Conservation (phyloP, 2,329 filamentous ascomycete species). For the Phialophora chinensis region DNA sequence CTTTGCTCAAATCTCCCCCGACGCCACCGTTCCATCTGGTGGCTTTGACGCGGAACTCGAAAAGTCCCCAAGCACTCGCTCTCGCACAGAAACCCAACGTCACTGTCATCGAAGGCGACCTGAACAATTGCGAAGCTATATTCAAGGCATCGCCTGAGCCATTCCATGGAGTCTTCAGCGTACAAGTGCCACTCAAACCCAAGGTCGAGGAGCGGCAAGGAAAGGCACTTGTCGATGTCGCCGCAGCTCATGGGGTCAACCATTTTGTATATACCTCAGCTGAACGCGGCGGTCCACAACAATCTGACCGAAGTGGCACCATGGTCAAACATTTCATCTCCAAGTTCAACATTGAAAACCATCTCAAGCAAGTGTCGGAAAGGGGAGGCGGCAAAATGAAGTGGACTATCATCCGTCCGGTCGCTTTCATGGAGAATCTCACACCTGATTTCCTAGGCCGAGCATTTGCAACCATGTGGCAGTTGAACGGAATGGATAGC, state of each 20-base stretch:
- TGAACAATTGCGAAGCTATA: constrained; percentile 31
- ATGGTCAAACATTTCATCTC: constrained; percentile 41
- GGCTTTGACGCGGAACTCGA: constrained; percentile 37
- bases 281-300: constrained; percentile 46
- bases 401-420: constrained; percentile 41
- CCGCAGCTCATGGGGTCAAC: constrained; percentile 44
- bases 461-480: constrained; percentile 34
- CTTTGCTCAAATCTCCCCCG: constrained; percentile 47
- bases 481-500: constrained; percentile 46
- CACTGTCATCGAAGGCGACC: constrained; percentile 35
- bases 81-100: constrained; percentile 30
- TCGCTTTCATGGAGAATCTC: constrained; percentile 41
- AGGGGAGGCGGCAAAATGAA: constrained; percentile 30
- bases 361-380: constrained; percentile 44
- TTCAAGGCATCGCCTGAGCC: constrained; percentile 30
- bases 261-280: constrained; percentile 49
- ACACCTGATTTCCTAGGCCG: constrained; percentile 37
- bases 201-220: constrained; percentile 45
- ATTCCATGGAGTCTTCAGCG: constrained; percentile 39
- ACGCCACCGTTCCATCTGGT: constrained; percentile 44
- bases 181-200: constrained; percentile 25
- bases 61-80: constrained; percentile 31
- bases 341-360: constrained; percentile 41
- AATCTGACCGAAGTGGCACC: constrained; percentile 39
- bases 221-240: constrained; percentile 46